These are phyloP conservation scores for Quercus gilva DNA, from an alignment of 306 rosid species.

Conservation along the genomic window DNA sequence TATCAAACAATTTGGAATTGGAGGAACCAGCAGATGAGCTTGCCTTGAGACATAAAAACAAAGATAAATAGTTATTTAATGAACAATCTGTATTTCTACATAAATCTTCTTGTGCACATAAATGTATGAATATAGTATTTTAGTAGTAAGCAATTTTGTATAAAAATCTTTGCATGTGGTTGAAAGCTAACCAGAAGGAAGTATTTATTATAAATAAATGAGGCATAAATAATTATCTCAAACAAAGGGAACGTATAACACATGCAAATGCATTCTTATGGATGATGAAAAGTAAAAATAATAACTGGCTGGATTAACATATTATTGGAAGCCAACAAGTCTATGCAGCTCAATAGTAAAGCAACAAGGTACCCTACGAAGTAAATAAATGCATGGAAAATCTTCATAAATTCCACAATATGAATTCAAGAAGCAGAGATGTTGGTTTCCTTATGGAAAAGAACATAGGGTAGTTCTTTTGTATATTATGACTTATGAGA, in stretches of 20 bases:
- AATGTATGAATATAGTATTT: not conserved
- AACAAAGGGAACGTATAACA: too few relatives aligned
- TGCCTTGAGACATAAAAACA: constrained; percentile 44
- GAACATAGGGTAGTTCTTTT: not conserved
- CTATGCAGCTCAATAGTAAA: not conserved
- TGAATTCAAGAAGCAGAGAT: not conserved
- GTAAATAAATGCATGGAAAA: not conserved
- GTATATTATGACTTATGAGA: not conserved
- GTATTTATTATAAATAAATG: too few relatives aligned
- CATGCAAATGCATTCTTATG: too few relatives aligned
- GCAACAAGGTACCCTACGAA: not conserved
- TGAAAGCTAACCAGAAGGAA: too few relatives aligned
- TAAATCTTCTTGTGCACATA: not conserved
- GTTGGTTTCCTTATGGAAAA: not conserved
- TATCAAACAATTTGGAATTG: constrained; percentile 59
- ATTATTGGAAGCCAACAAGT: not conserved
- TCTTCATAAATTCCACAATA: not conserved
- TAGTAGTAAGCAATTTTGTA: too few relatives aligned
- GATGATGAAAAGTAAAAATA: too few relatives aligned
- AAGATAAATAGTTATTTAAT: constrained; percentile 23
- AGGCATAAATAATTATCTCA: too few relatives aligned
- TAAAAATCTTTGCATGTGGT: too few relatives aligned
- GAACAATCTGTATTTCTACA: not conserved
- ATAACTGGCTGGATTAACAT: not conserved
- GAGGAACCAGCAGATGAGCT: constrained; percentile 64